phyloP scores from a whole-genome alignment of 2,329 filamentous ascomycete species.

The Fusarium paranaense region DNA sequence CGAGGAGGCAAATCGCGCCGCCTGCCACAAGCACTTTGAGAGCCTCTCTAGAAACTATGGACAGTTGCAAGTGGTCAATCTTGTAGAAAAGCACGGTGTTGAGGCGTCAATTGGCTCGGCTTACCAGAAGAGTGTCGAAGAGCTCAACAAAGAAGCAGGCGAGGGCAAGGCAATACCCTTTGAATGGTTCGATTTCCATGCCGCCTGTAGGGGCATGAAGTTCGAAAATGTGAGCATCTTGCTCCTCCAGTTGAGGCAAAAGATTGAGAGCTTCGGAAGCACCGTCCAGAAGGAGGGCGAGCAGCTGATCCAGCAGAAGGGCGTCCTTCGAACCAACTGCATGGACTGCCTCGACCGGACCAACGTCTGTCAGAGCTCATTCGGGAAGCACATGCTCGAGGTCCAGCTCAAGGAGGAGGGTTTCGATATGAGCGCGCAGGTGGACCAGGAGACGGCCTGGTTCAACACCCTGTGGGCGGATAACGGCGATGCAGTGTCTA shows the following conservation, averaged over 20 bases:
- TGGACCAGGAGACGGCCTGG: constrained; percentile 86
- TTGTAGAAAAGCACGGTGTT: constrained; percentile 89
- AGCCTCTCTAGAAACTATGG: constrained; percentile 78
- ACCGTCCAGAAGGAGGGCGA: constrained; percentile 67
- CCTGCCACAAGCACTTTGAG: constrained; percentile 84
- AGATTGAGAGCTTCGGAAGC: constrained; percentile 78
- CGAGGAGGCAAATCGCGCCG: constrained; percentile 78
- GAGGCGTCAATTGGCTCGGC: constrained; percentile 83
- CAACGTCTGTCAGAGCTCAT: constrained; percentile 94
- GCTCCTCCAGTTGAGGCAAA: constrained; percentile 74
- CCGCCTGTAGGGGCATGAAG: constrained; percentile 93
- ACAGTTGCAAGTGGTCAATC: constrained; percentile 79
- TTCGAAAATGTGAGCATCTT: constrained; percentile 93
- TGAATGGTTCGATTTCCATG: constrained; percentile 98
- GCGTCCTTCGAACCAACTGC: constrained; percentile 93
- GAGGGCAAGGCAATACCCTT: constrained; percentile 64
- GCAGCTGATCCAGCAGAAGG: constrained; percentile 68
- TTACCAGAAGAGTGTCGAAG: constrained; percentile 76
- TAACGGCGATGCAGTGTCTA: constrained; percentile 95
- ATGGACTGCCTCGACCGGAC: constrained; percentile 99
- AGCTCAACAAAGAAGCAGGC: constrained; percentile 72
- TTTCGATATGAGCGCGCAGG: constrained; percentile 78
- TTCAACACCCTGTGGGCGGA: constrained; percentile 98
- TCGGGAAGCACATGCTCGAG: constrained; percentile 85
- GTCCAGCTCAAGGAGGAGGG: constrained; percentile 80